These are phyloP conservation scores for Erythrophleum fordii DNA, from an alignment of 306 rosid species.

Conservation along the genomic window DNA sequence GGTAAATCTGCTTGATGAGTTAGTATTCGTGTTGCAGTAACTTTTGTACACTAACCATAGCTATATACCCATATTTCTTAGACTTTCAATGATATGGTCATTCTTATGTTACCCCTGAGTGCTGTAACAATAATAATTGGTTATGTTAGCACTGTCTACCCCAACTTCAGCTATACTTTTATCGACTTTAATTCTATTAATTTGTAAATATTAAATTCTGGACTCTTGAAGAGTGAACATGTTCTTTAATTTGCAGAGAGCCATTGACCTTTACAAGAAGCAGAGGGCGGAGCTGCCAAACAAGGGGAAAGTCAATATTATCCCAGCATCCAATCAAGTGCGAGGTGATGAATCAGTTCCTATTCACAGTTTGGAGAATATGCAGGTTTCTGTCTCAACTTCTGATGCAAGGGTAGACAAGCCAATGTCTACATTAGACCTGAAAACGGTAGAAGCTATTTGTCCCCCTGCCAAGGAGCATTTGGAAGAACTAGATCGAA, in stretches of 20 bases:
- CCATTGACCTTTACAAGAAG: slow-evolving; percentile 80
- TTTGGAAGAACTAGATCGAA: slow-evolving; percentile 48
- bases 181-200: slow-evolving; percentile 12
- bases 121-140: neutral
- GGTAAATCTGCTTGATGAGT: slow-evolving; percentile 54
- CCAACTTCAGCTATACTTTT: slow-evolving; percentile 29
- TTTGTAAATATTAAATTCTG: slow-evolving; percentile 29
- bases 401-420: slow-evolving; percentile 43
- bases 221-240: slow-evolving; percentile 34
- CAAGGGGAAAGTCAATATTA: slow-evolving; percentile 50
- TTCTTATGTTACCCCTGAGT: slow-evolving; percentile 6
- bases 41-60: neutral
- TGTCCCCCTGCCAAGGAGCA: slow-evolving; percentile 43
- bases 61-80: slow-evolving; percentile 21
- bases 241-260: slow-evolving; percentile 65
- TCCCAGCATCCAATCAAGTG: slow-evolving; percentile 49
- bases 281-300: slow-evolving; percentile 61
- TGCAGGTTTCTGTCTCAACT: slow-evolving; percentile 49
- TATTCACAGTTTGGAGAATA: slow-evolving; percentile 42
- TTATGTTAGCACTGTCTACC: neutral
- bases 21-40: slow-evolving; percentile 3
- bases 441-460: slow-evolving; percentile 38
- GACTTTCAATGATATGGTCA: neutral
- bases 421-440: slow-evolving; percentile 40
- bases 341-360: slow-evolving; percentile 50